Conservation (phyloP, 768 basidiomycete species). For the Postia placenta region DNA sequence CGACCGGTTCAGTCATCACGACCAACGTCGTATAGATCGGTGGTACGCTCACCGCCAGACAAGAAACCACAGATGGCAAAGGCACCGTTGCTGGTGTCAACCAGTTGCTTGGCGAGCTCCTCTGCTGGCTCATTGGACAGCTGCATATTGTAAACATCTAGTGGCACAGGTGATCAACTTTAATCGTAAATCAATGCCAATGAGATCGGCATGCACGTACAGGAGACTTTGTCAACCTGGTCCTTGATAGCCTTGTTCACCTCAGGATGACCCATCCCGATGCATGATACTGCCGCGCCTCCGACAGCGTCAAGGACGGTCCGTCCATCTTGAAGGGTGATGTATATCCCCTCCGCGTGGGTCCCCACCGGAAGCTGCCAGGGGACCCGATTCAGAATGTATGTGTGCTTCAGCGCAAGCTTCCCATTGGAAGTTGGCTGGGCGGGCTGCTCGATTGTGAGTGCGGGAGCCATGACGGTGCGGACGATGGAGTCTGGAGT, state of each 20-base stretch:
- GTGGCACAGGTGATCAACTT: background rate
- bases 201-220: constrained; percentile 34
- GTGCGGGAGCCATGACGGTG: constrained; percentile 4
- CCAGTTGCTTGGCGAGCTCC: constrained; percentile 60
- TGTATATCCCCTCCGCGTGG: constrained; percentile 60
- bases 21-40: background rate
- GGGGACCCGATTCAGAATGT: constrained; percentile 46
- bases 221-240: constrained; percentile 72
- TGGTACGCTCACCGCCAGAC: constrained; percentile 54
- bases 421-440: background rate
- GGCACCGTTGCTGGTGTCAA: constrained; percentile 64
- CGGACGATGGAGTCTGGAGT: background rate
- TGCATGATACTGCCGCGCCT: constrained; percentile 77
- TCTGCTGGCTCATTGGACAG: constrained; percentile 78
- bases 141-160: constrained; percentile 88
- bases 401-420: constrained; percentile 13
- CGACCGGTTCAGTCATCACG: background rate
- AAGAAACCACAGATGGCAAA: constrained; percentile 69
- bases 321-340: constrained; percentile 64
- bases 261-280: constrained; percentile 69
- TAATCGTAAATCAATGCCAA: too few relatives aligned
- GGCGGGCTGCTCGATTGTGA: background rate
- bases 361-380: constrained; percentile 70
- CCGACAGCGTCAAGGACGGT: constrained; percentile 75
- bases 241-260: constrained; percentile 73